phyloP scores from a whole-genome alignment of 1,139 yeast species.

The Hyphopichia burtonii region DNA sequence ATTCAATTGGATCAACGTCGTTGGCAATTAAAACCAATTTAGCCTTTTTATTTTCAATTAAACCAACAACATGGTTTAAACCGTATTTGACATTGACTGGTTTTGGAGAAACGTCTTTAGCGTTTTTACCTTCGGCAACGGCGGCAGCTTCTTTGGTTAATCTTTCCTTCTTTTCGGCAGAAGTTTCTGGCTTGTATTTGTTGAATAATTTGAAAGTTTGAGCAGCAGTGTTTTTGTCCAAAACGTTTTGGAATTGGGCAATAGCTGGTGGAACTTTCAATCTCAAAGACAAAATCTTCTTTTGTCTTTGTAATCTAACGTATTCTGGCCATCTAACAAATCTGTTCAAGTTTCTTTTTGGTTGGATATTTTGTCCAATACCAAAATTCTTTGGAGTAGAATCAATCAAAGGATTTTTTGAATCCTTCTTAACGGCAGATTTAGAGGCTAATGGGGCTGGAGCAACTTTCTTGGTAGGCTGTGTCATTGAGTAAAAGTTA shows the following conservation, averaged over 20 bases:
- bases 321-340: constrained; percentile 97
- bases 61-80: constrained; percentile 96
- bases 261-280: constrained; percentile 98
- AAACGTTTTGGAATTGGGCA: constrained; percentile 90
- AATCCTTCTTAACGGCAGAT: constrained; percentile 38
- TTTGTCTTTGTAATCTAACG: constrained; percentile 88
- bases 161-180: constrained; percentile 98
- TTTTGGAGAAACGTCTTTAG: constrained; percentile 93
- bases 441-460: constrained; percentile 52
- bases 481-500: constrained; percentile 65
- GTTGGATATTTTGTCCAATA: constrained; percentile 43
- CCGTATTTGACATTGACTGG: constrained; percentile 96
- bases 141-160: constrained; percentile 98
- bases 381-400: constrained; percentile 42
- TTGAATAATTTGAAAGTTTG: constrained; percentile 94
- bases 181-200: constrained; percentile 98
- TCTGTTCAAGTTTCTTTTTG: constrained; percentile 63
- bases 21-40: constrained; percentile 94
- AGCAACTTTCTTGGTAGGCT: constrained; percentile 56
- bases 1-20: constrained; percentile 98
- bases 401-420: constrained; percentile 42
- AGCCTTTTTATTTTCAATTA: constrained; percentile 97
- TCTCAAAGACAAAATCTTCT: constrained; percentile 91
- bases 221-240: constrained; percentile 98
- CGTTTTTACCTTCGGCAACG: constrained; percentile 94